These are phyloP conservation scores for Nyctanthes arbortristis DNA, from an alignment of 257 asterid species.

Conservation along the genomic window DNA sequence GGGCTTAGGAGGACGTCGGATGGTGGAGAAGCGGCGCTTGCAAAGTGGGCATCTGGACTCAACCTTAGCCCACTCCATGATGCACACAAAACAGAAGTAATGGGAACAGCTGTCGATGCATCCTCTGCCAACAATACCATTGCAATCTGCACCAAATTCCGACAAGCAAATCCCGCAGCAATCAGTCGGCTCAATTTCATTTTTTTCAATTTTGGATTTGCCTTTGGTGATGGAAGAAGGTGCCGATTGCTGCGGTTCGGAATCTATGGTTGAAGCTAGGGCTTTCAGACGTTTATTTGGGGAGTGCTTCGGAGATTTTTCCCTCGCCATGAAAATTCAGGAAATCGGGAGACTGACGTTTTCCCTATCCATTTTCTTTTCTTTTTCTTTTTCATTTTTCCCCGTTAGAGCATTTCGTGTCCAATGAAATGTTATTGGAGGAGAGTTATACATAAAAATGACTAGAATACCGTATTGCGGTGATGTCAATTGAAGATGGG, in stretches of 20 bases:
- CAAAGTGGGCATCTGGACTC: conserved; percentile 80
- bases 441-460: too few relatives aligned
- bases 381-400: too few relatives aligned
- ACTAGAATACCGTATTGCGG: too few relatives aligned
- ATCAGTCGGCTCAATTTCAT: conserved; percentile 20
- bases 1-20: conserved; percentile 62
- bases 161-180: conserved; percentile 72
- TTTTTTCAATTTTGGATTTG: conserved; percentile 35
- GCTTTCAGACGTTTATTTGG: conserved; percentile 41
- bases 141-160: conserved; percentile 30
- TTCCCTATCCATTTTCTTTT: too few relatives aligned
- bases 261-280: conserved; percentile 6
- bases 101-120: conserved; percentile 67
- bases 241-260: neutral
- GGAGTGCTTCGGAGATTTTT: conserved; percentile 14
- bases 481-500: too few relatives aligned
- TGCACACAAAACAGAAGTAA: conserved; percentile 71
- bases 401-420: too few relatives aligned
- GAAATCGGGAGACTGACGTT: too few relatives aligned
- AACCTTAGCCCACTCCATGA: conserved; percentile 82
- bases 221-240: conserved; percentile 31
- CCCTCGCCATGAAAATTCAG: neutral
- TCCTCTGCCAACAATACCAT: conserved; percentile 51
- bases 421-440: too few relatives aligned
- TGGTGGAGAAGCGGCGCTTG: conserved; percentile 69